A percentile compares a stretch with the other conserved stretches of the same genome.
Evolutionary conservation across 1,284 basidiomycete species (phyloP).

Genomic region (Microbotryum silenes-acaulis): DNA sequence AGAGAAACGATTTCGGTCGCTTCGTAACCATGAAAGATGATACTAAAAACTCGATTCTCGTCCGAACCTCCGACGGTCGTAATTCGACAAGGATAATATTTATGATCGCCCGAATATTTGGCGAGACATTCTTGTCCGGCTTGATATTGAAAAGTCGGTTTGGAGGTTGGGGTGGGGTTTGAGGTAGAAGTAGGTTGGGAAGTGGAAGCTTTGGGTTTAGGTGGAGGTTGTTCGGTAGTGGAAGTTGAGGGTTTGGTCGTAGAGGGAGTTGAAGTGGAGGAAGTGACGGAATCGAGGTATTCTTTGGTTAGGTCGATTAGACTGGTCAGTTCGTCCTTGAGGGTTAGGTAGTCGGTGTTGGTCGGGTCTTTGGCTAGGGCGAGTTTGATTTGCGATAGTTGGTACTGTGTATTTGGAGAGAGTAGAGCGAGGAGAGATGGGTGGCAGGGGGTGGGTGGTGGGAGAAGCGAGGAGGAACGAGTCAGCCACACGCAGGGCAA

Average conservation of each 20-base stretch:
- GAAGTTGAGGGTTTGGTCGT: background rate
- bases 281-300: constrained; percentile 48
- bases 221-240: background rate
- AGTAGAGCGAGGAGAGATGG: background rate
- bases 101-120: constrained; percentile 79
- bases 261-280: constrained; percentile 7
- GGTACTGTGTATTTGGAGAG: constrained; percentile 15
- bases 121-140: constrained; percentile 92
- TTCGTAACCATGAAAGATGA: constrained; percentile 92
- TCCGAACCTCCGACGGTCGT: constrained; percentile 76
- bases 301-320: constrained; percentile 79
- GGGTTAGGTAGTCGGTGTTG: constrained; percentile 59
- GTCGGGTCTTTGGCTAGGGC: constrained; percentile 74
- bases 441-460: no score
- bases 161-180: background rate
- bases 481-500: no score
- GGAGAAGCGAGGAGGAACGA: background rate
- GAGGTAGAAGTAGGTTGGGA: background rate
- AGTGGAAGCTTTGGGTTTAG: constrained; percentile 11
- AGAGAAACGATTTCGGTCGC: constrained; percentile 81
- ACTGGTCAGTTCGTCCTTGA: constrained; percentile 77
- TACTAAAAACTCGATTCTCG: constrained; percentile 79
- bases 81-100: constrained; percentile 87
- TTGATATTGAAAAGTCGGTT: constrained; percentile 41
- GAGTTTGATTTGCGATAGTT: constrained; percentile 62